Conservation (phyloP, 169 alveolate species). For the Plasmodium relictum region DNA sequence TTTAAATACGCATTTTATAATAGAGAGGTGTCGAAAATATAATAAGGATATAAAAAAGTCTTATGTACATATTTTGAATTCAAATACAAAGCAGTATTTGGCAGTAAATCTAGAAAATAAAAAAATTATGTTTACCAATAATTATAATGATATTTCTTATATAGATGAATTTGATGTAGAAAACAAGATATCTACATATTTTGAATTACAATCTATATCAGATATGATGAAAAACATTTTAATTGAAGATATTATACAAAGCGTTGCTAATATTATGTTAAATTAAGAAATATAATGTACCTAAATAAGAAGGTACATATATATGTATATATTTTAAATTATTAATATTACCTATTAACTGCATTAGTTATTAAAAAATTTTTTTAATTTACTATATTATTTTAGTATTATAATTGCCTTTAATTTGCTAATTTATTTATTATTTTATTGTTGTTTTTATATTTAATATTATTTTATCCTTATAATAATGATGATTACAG, state of each 20-base stretch:
- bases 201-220: conserved; percentile 54
- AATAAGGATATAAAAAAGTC: conserved; percentile 42
- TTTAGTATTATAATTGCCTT: too few species aligned
- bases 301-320: not conserved
- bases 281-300: not conserved
- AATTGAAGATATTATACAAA: conserved; percentile 38
- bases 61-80: conserved; percentile 55
- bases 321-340: not conserved
- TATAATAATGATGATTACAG: too few species aligned
- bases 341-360: too few species aligned
- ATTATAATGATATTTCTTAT: conserved; percentile 45
- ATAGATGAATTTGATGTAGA: conserved; percentile 11
- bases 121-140: conserved; percentile 22
- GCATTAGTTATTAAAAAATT: too few species aligned
- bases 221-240: conserved; percentile 60
- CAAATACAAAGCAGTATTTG: conserved; percentile 38
- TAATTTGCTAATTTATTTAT: too few species aligned
- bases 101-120: conserved; percentile 41
- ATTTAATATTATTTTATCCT: too few species aligned
- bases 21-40: conserved; percentile 56
- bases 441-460: too few species aligned
- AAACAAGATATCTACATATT: conserved; percentile 37
- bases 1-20: conserved; percentile 27
- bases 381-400: too few species aligned
- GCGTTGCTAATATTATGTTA: conserved; percentile 11